Percentiles rank a stretch among this genome's conserved stretches.
These are phyloP conservation scores for Atkinsonella hypoxylon DNA, from an alignment of 2,329 filamentous ascomycete species.

Conservation along the genomic window DNA sequence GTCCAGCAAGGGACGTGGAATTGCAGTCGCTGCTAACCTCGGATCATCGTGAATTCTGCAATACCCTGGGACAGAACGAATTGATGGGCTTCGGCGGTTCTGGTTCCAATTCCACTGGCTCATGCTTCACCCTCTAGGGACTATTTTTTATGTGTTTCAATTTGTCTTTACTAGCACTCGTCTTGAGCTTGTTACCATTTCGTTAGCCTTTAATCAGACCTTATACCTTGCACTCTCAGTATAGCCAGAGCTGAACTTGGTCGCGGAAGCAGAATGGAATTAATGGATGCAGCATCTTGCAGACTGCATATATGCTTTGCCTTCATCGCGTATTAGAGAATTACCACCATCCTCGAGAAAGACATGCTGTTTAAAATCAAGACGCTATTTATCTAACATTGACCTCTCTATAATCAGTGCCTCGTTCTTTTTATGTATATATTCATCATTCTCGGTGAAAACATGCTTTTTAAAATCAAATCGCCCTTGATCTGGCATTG, in stretches of 20 bases:
- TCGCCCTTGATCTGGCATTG: too few relatives aligned
- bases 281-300: not conserved
- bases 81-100: not conserved
- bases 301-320: not conserved
- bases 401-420: not conserved
- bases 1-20: not conserved
- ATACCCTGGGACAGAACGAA: not conserved
- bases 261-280: slow-evolving; percentile 9
- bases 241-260: slow-evolving; percentile 19
- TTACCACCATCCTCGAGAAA: too few relatives aligned
- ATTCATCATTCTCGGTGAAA: too few relatives aligned
- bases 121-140: slow-evolving; percentile 7
- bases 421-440: not conserved
- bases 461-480: too few relatives aligned
- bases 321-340: not conserved
- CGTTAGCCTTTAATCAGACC: slow-evolving; percentile 26
- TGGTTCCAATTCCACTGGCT: not conserved
- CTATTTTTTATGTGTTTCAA: slow-evolving; percentile 19
- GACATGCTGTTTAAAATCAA: too few relatives aligned
- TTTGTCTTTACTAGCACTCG: slow-evolving; percentile 25
- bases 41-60: not conserved
- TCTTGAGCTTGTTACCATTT: slow-evolving; percentile 24
- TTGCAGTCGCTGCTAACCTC: not conserved
- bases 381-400: too few relatives aligned
- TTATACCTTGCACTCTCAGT: slow-evolving; percentile 20